Evolutionary conservation across 495 filamentous ascomycete genomes (phyloP).

Genomic region (Aspergillus panamensis): DNA sequence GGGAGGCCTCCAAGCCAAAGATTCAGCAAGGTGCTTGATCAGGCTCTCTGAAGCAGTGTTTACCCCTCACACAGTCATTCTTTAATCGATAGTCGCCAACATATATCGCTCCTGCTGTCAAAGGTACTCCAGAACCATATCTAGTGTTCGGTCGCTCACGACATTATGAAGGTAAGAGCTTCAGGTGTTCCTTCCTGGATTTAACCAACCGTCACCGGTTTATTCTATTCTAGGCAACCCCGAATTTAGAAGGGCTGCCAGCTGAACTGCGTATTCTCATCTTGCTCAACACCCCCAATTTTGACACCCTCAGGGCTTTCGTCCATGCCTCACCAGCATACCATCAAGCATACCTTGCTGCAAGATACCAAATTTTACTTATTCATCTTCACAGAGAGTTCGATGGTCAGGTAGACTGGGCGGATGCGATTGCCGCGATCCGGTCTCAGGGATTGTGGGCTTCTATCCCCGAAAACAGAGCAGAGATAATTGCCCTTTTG

Average conservation of each 20-base stretch:
- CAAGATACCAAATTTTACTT: neutral
- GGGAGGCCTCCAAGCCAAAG: no score
- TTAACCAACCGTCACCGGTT: no score
- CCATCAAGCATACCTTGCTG: no score
- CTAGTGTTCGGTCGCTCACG: no score
- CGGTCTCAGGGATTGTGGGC: constrained; percentile 7
- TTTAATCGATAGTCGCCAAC: no score
- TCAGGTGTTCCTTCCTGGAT: no score
- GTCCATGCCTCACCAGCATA: neutral
- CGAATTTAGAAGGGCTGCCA: neutral
- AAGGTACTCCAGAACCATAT: no score
- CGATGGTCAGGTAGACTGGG: constrained; percentile 3
- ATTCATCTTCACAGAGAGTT: neutral
- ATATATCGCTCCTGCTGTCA: no score
- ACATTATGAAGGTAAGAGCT: no score
- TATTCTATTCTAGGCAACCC: neutral
- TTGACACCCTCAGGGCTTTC: neutral
- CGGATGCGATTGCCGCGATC: constrained; percentile 17
- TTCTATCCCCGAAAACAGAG: neutral
- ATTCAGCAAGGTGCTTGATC: no score
- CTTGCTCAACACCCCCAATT: neutral
- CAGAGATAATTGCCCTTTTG: constrained; percentile 8
- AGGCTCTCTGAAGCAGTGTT: no score
- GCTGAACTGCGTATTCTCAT: neutral
- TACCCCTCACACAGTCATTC: no score